A percentile compares a stretch with the other conserved stretches of the same genome.
phyloP scores from a whole-genome alignment of 257 asterid genomes.

The Phtheirospermum japonicum region DNA sequence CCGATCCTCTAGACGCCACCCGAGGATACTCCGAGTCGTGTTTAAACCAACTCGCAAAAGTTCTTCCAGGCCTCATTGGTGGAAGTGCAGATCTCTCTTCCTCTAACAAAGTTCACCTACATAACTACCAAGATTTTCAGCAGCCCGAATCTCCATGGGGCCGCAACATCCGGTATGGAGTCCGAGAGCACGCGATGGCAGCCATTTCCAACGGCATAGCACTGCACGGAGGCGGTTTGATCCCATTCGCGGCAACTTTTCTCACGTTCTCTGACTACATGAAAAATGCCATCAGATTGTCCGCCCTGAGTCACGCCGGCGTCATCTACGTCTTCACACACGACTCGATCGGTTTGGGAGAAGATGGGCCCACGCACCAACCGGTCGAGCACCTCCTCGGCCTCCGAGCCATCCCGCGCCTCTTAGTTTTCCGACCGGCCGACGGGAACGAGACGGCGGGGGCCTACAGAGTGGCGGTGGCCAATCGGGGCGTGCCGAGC shows the following conservation, averaged over 20 bases:
- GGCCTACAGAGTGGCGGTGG: conserved; percentile 42
- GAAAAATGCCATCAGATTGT: conserved; percentile 46
- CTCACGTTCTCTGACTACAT: conserved; percentile 58
- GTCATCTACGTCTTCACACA: conserved; percentile 56
- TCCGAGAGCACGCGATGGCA: conserved; percentile 59
- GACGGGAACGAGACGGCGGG: conserved; percentile 62
- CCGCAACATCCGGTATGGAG: conserved; percentile 51
- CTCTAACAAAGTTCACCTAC: conserved; percentile 45
- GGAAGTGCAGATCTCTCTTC: conserved; percentile 67
- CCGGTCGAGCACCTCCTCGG: conserved; percentile 60
- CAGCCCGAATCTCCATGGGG: conserved; percentile 38
- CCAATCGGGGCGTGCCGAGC: conserved; percentile 38
- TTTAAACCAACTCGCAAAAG: conserved; percentile 46
- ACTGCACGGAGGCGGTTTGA: conserved; percentile 46
- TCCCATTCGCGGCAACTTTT: conserved; percentile 57
- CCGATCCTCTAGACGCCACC: conserved; percentile 54
- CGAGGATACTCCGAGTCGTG: conserved; percentile 51
- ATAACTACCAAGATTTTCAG: conserved; percentile 38
- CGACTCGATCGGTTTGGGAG: conserved; percentile 56
- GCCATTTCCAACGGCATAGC: conserved; percentile 60
- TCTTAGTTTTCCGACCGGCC: conserved; percentile 50
- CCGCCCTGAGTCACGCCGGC: conserved; percentile 52
- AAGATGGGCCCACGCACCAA: conserved; percentile 63
- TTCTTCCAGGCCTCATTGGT: conserved; percentile 56
- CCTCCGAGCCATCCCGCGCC: conserved; percentile 49